These are phyloP conservation scores for Ogataea pignaliae DNA, from an alignment of 805 yeast species.

Conservation along the genomic window DNA sequence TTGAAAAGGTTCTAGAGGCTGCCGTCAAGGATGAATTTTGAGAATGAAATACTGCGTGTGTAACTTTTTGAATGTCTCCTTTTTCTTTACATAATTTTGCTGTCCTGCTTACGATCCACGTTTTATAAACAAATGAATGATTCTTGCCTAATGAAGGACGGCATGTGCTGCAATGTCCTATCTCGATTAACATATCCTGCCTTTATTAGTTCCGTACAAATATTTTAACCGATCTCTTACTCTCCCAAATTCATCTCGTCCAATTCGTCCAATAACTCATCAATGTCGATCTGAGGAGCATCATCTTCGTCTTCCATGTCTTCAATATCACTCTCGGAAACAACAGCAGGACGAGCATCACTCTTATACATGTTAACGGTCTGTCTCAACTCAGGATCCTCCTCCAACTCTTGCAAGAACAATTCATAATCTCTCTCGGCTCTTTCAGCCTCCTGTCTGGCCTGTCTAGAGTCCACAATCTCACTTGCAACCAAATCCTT, in stretches of 20 bases:
- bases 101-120: not conserved
- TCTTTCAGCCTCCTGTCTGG: conserved; percentile 82
- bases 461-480: conserved; percentile 52
- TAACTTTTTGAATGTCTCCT: not conserved
- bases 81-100: not conserved
- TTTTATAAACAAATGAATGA: not conserved
- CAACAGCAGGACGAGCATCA: conserved; percentile 22
- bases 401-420: conserved; percentile 96
- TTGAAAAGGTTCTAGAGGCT: conserved; percentile 28
- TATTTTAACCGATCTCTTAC: conserved; percentile 8
- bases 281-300: conserved; percentile 85
- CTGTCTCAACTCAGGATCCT: conserved; percentile 90
- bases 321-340: conserved; percentile 37
- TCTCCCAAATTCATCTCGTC: conserved; percentile 88
- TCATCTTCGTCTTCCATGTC: conserved; percentile 65
- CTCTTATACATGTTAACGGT: conserved; percentile 86
- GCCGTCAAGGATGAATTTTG: conserved; percentile 14
- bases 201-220: no score
- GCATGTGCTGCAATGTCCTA: no score
- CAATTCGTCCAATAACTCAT: conserved; percentile 89
- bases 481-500: conserved; percentile 76
- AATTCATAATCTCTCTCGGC: conserved; percentile 93
- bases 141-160: not conserved
- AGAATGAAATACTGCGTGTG: not conserved
- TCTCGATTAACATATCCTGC: no score